phyloP scores from a whole-genome alignment of 129 eudicot species.

The Chrysanthemum makinoi region DNA sequence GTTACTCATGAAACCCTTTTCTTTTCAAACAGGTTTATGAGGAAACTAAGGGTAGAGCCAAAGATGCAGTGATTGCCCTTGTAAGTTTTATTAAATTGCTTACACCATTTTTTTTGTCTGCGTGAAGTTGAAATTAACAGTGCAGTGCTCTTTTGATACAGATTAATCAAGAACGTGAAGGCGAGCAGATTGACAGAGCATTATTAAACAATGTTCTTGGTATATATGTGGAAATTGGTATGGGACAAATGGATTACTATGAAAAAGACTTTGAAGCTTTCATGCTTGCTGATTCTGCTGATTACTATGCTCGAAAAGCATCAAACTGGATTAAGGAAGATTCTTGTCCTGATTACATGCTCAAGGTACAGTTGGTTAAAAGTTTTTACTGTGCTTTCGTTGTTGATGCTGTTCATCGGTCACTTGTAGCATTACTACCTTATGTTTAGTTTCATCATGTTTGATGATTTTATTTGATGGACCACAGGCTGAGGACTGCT shows the following conservation, averaged over 20 bases:
- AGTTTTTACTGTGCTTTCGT: not conserved
- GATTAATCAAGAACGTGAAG: conserved; percentile 83
- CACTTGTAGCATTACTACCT: not conserved
- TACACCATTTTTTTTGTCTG: not conserved
- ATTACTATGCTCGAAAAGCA: conserved; percentile 84
- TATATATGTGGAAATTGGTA: conserved; percentile 69
- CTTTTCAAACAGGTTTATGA: conserved; percentile 52
- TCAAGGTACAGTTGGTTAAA: conserved; percentile 41
- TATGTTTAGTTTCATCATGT: conserved; percentile 15
- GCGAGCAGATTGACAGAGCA: conserved; percentile 82
- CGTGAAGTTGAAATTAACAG: conserved; percentile 7
- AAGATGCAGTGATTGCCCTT: conserved; percentile 71
- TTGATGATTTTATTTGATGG: conserved; percentile 7
- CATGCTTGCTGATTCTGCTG: conserved; percentile 66
- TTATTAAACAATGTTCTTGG: conserved; percentile 60
- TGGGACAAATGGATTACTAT: conserved; percentile 67
- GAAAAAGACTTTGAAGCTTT: conserved; percentile 57
- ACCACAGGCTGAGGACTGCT: conserved; percentile 80
- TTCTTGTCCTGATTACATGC: conserved; percentile 92
- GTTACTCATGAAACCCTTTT: not conserved
- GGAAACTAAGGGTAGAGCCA: conserved; percentile 55
- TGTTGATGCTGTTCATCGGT: not conserved
- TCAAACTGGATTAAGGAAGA: conserved; percentile 80
- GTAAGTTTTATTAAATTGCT: conserved; percentile 33
- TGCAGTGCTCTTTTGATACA: conserved; percentile 19